These are phyloP conservation scores for Suhomyces xylopsoci DNA, from an alignment of 805 yeast genomes.

Conservation along the genomic window DNA sequence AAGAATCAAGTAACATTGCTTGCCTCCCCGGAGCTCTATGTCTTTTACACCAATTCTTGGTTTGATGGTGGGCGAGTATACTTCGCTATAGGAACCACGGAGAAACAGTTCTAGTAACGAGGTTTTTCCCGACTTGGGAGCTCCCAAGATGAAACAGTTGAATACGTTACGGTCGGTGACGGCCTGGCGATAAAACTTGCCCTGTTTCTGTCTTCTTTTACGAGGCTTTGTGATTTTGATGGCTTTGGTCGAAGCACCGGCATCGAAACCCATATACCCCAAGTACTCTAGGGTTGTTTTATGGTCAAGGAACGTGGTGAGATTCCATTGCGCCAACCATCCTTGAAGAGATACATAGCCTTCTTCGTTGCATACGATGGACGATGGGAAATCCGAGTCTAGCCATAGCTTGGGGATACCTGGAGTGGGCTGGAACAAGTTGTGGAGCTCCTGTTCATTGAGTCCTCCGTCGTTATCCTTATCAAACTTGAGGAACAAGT, in stretches of 20 bases:
- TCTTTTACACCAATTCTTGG: conserved; percentile 86
- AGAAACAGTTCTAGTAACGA: conserved; percentile 80
- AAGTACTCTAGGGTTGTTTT: conserved; percentile 82
- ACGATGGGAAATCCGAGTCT: conserved; percentile 77
- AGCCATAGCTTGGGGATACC: conserved; percentile 89
- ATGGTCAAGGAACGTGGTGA: conserved; percentile 87
- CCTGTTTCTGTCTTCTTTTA: conserved; percentile 64
- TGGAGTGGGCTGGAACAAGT: conserved; percentile 84
- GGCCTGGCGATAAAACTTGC: conserved; percentile 57
- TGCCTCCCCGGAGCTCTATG: conserved; percentile 91
- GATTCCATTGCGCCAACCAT: conserved; percentile 98
- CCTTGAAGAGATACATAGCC: conserved; percentile 94
- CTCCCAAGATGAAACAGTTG: conserved; percentile 85
- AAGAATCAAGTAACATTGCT: conserved; percentile 85
- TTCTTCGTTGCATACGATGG: conserved; percentile 86
- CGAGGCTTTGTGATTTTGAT: conserved; percentile 81
- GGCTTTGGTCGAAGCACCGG: conserved; percentile 38
- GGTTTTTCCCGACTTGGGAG: conserved; percentile 82
- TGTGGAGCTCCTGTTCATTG: conserved; percentile 63
- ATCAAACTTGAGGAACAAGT: conserved; percentile 81
- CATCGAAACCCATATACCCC: conserved; percentile 87
- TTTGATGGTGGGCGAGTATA: conserved; percentile 76
- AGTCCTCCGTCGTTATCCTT: conserved; percentile 96
- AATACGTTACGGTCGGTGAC: conserved; percentile 86
- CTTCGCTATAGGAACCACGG: conserved; percentile 65